A percentile compares a stretch with the other conserved stretches of the same genome.
These are phyloP conservation scores for Pyrus pyrifolia DNA, from an alignment of 306 rosid genomes.

Conservation along the genomic window DNA sequence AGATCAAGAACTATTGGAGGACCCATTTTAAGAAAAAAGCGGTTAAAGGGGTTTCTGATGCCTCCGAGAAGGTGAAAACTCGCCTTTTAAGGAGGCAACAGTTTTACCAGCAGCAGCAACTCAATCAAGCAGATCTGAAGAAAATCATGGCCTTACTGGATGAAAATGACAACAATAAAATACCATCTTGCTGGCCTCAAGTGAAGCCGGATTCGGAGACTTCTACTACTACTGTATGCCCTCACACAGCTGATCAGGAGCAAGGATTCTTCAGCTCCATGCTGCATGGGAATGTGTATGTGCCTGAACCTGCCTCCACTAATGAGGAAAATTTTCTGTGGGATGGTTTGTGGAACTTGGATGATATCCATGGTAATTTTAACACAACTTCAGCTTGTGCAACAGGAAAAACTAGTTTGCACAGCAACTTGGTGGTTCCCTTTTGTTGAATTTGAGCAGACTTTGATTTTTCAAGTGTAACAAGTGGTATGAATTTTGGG, in stretches of 20 bases:
- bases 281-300: slow-evolving; percentile 28
- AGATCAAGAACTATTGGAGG: slow-evolving; percentile 92
- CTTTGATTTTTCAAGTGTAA: background rate
- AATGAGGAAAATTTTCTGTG: slow-evolving; percentile 39
- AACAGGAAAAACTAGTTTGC: slow-evolving; percentile 34
- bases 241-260: slow-evolving; percentile 39
- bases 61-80: slow-evolving; percentile 49
- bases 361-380: slow-evolving; percentile 50
- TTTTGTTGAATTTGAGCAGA: slow-evolving; percentile 22
- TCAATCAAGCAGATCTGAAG: slow-evolving; percentile 42
- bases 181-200: slow-evolving; percentile 26
- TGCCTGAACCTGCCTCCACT: slow-evolving; percentile 22
- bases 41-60: slow-evolving; percentile 39
- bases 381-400: slow-evolving; percentile 30
- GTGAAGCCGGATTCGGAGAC: slow-evolving; percentile 33
- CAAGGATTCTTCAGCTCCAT: slow-evolving; percentile 37
- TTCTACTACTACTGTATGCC: slow-evolving; percentile 17
- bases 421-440: slow-evolving; percentile 60
- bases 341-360: slow-evolving; percentile 79
- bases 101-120: slow-evolving; percentile 40
- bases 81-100: slow-evolving; percentile 56
- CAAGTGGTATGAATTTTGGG: slow-evolving; percentile 25
- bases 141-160: slow-evolving; percentile 53
- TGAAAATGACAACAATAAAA: slow-evolving; percentile 31
- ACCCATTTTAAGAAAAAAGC: slow-evolving; percentile 90